Evolutionary conservation across 2,329 filamentous ascomycete species (phyloP).

Genomic region (Pseudogymnoascus sp.): DNA sequence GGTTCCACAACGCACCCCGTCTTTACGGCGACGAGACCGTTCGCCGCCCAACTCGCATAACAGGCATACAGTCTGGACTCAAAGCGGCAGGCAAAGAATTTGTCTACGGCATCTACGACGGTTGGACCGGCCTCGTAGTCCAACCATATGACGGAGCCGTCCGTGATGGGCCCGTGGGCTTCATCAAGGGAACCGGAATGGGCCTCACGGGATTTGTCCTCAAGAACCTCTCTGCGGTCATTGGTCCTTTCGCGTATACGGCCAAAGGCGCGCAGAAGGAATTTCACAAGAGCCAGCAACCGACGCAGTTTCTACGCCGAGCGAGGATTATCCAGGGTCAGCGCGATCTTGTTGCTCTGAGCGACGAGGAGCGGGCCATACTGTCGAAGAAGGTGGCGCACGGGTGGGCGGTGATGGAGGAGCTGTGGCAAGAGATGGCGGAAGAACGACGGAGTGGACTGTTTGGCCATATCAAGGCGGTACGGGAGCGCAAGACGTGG

Average conservation of each 20-base stretch:
- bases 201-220: constrained; percentile 56
- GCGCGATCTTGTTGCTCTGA: constrained; percentile 34
- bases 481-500: constrained; percentile 34
- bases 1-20: constrained; percentile 62
- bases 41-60: constrained; percentile 53
- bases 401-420: constrained; percentile 36
- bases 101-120: constrained; percentile 56
- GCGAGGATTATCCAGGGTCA: constrained; percentile 53
- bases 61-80: constrained; percentile 55
- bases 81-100: constrained; percentile 54
- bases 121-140: constrained; percentile 52
- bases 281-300: constrained; percentile 42
- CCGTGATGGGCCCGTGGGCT: constrained; percentile 46
- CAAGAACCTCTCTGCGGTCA: constrained; percentile 54
- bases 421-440: constrained; percentile 34
- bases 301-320: constrained; percentile 44
- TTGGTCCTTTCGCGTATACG: constrained; percentile 53
- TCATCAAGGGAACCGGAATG: constrained; percentile 46
- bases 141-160: constrained; percentile 51
- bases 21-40: constrained; percentile 65
- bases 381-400: constrained; percentile 28
- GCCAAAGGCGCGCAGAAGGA: constrained; percentile 59
- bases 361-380: constrained; percentile 26
- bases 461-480: constrained; percentile 26
- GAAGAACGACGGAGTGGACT: constrained; percentile 24